Percentiles rank a stretch among this genome's conserved stretches.
Conservation (phyloP, 2,329 filamentous ascomycete species). For the Chaetomium sp. region DNA sequence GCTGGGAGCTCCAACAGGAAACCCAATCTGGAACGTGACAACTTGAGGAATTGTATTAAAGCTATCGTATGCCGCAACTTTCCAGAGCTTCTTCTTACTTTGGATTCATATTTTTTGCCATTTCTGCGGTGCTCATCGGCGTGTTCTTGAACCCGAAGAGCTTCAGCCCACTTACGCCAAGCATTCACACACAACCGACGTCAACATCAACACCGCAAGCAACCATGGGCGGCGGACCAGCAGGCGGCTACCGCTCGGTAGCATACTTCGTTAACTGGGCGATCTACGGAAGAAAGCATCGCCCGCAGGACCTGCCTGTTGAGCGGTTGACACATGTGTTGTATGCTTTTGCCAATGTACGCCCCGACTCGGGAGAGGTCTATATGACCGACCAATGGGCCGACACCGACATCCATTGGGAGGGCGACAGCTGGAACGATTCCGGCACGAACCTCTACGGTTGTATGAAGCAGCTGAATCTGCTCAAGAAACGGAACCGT, state of each 20-base stretch:
- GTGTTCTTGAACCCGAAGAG: not conserved
- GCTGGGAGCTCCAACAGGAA: not conserved
- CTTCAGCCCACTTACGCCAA: not conserved
- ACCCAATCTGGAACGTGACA: not conserved
- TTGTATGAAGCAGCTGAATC: constrained; percentile 79
- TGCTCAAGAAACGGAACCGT: constrained; percentile 74
- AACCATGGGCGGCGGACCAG: constrained; percentile 40
- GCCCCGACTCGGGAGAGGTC: constrained; percentile 73
- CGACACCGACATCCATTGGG: constrained; percentile 67
- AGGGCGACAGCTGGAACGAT: constrained; percentile 64
- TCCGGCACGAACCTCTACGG: constrained; percentile 77
- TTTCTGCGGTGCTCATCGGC: not conserved
- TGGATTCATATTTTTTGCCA: not conserved
- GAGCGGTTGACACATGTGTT: constrained; percentile 82
- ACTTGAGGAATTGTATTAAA: not conserved
- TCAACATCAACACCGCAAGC: not conserved
- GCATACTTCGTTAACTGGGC: constrained; percentile 77
- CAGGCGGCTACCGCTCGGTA: constrained; percentile 54
- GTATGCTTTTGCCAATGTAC: constrained; percentile 85
- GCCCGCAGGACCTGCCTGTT: constrained; percentile 75
- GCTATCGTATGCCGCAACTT: not conserved
- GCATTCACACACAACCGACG: not conserved
- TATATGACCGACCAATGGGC: constrained; percentile 59
- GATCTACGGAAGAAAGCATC: constrained; percentile 79
- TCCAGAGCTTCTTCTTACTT: not conserved